phyloP scores from a whole-genome alignment of 2,329 filamentous ascomycete genomes.

The Penicillium italicum region DNA sequence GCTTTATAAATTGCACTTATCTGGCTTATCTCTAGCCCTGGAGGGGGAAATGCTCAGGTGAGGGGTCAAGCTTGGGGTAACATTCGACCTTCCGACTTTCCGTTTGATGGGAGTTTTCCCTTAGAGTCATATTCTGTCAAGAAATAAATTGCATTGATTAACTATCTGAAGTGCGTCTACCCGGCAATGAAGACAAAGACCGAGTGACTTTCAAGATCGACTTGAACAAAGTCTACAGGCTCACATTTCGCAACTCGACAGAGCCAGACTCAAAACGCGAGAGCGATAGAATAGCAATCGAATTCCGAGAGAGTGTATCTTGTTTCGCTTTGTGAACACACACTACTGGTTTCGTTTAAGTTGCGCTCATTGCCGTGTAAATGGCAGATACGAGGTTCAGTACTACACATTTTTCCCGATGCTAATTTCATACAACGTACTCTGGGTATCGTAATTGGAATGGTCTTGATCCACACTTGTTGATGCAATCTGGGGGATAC shows the following conservation, averaged over 20 bases:
- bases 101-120: background rate
- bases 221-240: slow-evolving; percentile 7
- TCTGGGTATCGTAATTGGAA: background rate
- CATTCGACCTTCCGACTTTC: background rate
- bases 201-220: slow-evolving; percentile 12
- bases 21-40: background rate
- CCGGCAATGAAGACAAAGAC: slow-evolving; percentile 17
- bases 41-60: background rate
- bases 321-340: background rate
- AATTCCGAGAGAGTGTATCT: slow-evolving; percentile 4
- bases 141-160: background rate
- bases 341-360: background rate
- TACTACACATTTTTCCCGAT: background rate
- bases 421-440: background rate
- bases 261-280: slow-evolving; percentile 15
- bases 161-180: slow-evolving; percentile 15
- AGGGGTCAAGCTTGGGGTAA: background rate
- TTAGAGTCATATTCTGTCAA: background rate
- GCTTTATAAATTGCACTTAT: background rate
- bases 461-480: background rate
- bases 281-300: slow-evolving; percentile 19
- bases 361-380: slow-evolving; percentile 1
- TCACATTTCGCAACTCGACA: slow-evolving; percentile 26
- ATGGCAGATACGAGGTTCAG: slow-evolving; percentile 6
- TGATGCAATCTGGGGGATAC: background rate